Conservation (phyloP, 2,329 filamentous ascomycete species). For the Xylariaceae sp. region DNA sequence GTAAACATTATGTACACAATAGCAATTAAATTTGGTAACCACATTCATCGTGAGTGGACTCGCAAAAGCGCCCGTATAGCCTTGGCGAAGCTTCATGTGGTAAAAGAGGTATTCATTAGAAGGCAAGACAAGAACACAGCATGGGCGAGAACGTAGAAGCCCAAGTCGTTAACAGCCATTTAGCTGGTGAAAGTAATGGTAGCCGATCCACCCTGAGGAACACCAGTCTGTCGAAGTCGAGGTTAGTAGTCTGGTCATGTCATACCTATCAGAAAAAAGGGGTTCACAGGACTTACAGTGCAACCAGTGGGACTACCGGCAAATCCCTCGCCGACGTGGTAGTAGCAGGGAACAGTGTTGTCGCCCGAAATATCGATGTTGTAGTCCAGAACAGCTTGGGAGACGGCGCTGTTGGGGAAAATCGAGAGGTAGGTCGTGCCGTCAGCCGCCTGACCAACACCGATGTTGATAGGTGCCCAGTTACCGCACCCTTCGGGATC, state of each 20-base stretch:
- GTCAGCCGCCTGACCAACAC: constrained; percentile 59
- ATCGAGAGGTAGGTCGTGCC: constrained; percentile 74
- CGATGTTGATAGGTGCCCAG: constrained; percentile 81
- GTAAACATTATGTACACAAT: constrained; percentile 30
- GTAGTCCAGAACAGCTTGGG: constrained; percentile 64
- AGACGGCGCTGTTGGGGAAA: constrained; percentile 78
- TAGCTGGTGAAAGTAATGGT: constrained; percentile 41
- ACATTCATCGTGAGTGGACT: constrained; percentile 24
- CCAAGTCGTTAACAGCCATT: constrained; percentile 8
- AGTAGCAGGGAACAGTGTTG: constrained; percentile 54
- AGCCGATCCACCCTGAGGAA: constrained; percentile 39
- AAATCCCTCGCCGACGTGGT: constrained; percentile 56
- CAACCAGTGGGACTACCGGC: constrained; percentile 59
- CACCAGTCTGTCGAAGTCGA: constrained; percentile 36
- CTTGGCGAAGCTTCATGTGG: constrained; percentile 26
- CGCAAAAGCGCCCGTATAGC: constrained; percentile 17
- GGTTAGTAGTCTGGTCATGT: constrained; percentile 5
- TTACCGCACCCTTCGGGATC: constrained; percentile 62
- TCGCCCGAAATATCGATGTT: constrained; percentile 72
- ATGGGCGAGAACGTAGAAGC: constrained; percentile 20
- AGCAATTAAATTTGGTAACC: constrained; percentile 32
- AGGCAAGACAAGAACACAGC: constrained; percentile 30
- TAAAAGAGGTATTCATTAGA: constrained; percentile 33
- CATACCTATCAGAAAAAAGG: constrained; percentile 17
- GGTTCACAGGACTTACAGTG: constrained; percentile 60